phyloP scores from a whole-genome alignment of 75 land plant species.

The Larix kaempferi region DNA sequence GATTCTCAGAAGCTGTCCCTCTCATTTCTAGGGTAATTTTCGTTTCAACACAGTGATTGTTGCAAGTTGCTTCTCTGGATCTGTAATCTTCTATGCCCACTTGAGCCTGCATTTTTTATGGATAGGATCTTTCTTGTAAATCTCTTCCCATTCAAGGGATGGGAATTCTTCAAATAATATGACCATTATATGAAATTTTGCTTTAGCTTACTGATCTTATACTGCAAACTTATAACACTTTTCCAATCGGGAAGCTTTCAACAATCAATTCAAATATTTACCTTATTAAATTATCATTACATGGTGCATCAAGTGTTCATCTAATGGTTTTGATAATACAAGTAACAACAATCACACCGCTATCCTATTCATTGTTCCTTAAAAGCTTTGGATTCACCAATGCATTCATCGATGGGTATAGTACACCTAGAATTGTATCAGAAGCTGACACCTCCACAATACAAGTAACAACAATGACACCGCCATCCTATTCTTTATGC shows the following conservation, averaged over 20 bases:
- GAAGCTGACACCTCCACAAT: no score
- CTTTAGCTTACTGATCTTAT: no score
- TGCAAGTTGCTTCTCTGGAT: not conserved
- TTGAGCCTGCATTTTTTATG: not conserved
- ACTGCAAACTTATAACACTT: no score
- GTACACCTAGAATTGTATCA: no score
- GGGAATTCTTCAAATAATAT: not conserved
- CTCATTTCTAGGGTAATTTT: not conserved
- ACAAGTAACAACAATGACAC: no score
- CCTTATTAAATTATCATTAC: conserved; percentile 62
- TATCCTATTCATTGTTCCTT: no score
- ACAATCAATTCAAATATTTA: conserved; percentile 68
- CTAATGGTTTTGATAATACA: conserved; percentile 76
- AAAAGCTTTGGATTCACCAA: no score
- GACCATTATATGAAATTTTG: not conserved
- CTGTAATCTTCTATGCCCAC: not conserved
- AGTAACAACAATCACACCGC: conserved; percentile 63
- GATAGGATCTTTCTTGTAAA: not conserved
- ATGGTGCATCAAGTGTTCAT: conserved; percentile 78
- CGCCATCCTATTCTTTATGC: conserved; percentile 63
- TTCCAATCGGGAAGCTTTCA: conserved; percentile 33
- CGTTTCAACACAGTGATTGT: not conserved
- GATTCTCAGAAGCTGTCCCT: not conserved
- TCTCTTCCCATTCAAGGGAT: not conserved
- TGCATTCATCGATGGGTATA: no score